Base-by-base conservation (phyloP, 352 stramenopile genomes). In the Pythium periplocum region DNA sequence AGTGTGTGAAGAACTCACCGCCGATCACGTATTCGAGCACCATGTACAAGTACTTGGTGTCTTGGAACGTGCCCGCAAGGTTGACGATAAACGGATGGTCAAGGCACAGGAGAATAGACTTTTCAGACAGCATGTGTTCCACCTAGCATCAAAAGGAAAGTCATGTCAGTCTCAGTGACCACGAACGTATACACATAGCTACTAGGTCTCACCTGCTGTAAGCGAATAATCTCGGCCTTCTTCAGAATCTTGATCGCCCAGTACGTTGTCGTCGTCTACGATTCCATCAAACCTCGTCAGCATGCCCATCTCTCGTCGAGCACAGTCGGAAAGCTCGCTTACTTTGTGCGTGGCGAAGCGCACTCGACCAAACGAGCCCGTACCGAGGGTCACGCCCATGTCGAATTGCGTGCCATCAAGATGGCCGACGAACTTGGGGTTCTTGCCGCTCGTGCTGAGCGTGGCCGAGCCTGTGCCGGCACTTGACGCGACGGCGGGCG, bases 181-280 rank as follows among this genome's bases (percentile, higher is more conserved):
- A 26, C 17, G 17, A 26, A 26, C 17, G 17, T 26, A 26, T 42
- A 49, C 6, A 38, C 10, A 32, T 3, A 30, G 6, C 49, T 11
- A 36, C 6, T 6, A 54, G 6, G 45, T 12, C 0, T 30, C 48
- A 93, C 86, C 69, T 99, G 96, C 55, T 98, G 88, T 57, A 98
- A 72, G 32, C 92, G 87, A 48, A 98, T 95, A 62, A 99, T 95
- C 64, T 98, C 95, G 8, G 82, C 77, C 59, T 99, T 99, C 73
- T 98, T 98, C 35, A 99, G 66, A 56, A 98, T 98, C 75, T 99
- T 99, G 54, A 98, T 98, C 40, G 96, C 96, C 85, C 90, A 98
- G 58, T 95, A 95, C 50, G 94, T 87, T 49, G 80, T 82, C 12
- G 86, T 97, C 1, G 57, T 72, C 89, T 96, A 63, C 8, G 45